A percentile compares a stretch with the other conserved stretches of the same genome.
Evolutionary conservation across 2,329 filamentous ascomycete genomes (phyloP).

Genomic region (Pyricularia sp.): DNA sequence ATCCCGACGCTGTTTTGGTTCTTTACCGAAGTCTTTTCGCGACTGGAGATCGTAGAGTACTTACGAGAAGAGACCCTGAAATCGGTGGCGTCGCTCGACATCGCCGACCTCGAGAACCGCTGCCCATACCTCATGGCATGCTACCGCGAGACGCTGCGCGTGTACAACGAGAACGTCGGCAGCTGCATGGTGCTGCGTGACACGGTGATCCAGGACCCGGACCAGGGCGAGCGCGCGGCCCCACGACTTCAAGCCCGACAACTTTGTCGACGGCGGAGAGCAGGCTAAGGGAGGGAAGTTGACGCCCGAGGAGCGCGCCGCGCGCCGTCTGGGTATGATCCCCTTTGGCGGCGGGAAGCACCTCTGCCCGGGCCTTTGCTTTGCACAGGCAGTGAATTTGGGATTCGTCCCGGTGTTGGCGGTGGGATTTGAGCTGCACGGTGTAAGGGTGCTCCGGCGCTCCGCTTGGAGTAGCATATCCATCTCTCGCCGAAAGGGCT

Average conservation of each 20-base stretch:
- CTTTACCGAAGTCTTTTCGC: slow-evolving; percentile 16
- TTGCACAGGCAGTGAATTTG: background rate
- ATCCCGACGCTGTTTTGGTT: slow-evolving; percentile 31
- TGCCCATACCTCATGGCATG: slow-evolving; percentile 30
- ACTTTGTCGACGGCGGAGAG: slow-evolving; percentile 13
- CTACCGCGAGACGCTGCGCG: slow-evolving; percentile 31
- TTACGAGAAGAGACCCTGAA: slow-evolving; percentile 18
- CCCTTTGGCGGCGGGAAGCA: slow-evolving; percentile 20
- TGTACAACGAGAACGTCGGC: slow-evolving; percentile 23
- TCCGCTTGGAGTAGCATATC: background rate
- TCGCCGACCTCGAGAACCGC: slow-evolving; percentile 20
- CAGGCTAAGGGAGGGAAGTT: slow-evolving; percentile 6
- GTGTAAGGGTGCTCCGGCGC: background rate
- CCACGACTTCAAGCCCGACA: slow-evolving; percentile 12
- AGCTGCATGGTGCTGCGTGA: slow-evolving; percentile 28
- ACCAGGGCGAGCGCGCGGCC: slow-evolving; percentile 11
- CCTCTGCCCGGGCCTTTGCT: slow-evolving; percentile 16
- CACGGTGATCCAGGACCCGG: slow-evolving; percentile 15
- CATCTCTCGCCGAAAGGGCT: background rate
- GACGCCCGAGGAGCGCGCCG: slow-evolving; percentile 8
- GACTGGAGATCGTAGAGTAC: slow-evolving; percentile 12
- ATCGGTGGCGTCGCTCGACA: slow-evolving; percentile 17
- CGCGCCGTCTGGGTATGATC: slow-evolving; percentile 6
- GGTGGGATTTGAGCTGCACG: background rate
- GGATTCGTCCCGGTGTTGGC: background rate